A percentile compares a stretch with the other conserved stretches of the same genome.
Evolutionary conservation across 2,329 filamentous ascomycete species (phyloP).

Genomic region (Pyrenophora seminiperda): DNA sequence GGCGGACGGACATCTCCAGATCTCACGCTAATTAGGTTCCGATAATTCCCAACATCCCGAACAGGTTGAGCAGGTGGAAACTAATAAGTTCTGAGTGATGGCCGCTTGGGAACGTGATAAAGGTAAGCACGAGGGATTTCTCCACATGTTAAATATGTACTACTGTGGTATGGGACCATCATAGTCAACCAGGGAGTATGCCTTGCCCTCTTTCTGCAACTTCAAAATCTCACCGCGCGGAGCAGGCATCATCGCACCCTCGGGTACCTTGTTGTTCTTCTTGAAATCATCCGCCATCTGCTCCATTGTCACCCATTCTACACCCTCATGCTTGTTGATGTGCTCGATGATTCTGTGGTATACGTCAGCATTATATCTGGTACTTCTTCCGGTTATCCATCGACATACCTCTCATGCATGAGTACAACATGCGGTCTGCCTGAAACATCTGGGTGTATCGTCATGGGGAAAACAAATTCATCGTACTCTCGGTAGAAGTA

Average conservation of each 20-base stretch:
- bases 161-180: constrained; percentile 21
- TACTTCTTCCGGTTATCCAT: not conserved
- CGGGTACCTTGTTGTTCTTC: constrained; percentile 62
- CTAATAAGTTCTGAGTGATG: too few species aligned
- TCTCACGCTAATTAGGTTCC: not conserved
- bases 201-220: constrained; percentile 44
- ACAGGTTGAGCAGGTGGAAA: not conserved
- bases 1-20: constrained; percentile 3
- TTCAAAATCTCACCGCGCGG: constrained; percentile 59
- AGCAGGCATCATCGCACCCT: constrained; percentile 66
- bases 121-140: not conserved
- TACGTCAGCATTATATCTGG: not conserved
- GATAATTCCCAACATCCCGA: constrained; percentile 15
- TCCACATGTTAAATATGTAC: not conserved
- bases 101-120: not conserved
- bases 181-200: constrained; percentile 32
- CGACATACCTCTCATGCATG: constrained; percentile 69
- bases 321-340: constrained; percentile 67
- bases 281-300: constrained; percentile 77
- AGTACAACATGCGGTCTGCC: constrained; percentile 73
- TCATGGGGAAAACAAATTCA: constrained; percentile 78
- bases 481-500: constrained; percentile 80
- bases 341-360: constrained; percentile 65
- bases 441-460: constrained; percentile 69
- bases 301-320: constrained; percentile 72